These are phyloP conservation scores for Carex kokanica DNA, from an alignment of 176 grass and related monocot species.

Conservation along the genomic window DNA sequence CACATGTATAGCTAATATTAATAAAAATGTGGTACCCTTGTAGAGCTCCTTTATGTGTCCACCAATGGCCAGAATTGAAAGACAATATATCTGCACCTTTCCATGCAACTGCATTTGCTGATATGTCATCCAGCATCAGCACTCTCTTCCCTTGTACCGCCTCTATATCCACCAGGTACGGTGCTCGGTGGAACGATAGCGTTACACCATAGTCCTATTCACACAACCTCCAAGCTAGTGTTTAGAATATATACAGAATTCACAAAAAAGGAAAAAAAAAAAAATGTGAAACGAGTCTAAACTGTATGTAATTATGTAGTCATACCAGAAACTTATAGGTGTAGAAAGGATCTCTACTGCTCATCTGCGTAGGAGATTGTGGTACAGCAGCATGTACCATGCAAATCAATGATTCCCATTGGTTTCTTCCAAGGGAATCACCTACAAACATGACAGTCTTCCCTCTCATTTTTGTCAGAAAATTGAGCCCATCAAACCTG, in stretches of 20 bases:
- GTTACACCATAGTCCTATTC: constrained; percentile 57
- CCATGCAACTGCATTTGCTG: constrained; percentile 65
- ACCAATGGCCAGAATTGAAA: constrained; percentile 98
- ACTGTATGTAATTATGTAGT: background rate
- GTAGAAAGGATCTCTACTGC: constrained; percentile 70
- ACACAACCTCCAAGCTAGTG: background rate
- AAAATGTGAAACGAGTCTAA: background rate
- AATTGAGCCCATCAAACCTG: constrained; percentile 64
- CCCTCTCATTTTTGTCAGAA: constrained; percentile 72
- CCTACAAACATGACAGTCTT: constrained; percentile 97
- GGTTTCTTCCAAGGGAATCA: constrained; percentile 82
- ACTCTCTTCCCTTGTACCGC: constrained; percentile 63
- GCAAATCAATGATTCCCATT: constrained; percentile 96
- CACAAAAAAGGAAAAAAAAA: background rate
- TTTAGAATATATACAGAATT: constrained; percentile 4
- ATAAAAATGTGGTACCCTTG: constrained; percentile 46
- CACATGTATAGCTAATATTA: background rate
- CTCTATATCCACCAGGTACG: constrained; percentile 87
- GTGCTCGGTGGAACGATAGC: constrained; percentile 74
- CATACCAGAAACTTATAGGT: constrained; percentile 71
- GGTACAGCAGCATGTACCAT: constrained; percentile 68
- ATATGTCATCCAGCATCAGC: constrained; percentile 61
- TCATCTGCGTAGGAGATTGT: constrained; percentile 51
- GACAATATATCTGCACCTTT: constrained; percentile 72
- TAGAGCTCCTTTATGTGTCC: constrained; percentile 81